Evolutionary conservation across 495 filamentous ascomycete genomes (phyloP), one percentile per base, ranked within the genome.

Genomic region (Alectoria sarmentosa): DNA sequence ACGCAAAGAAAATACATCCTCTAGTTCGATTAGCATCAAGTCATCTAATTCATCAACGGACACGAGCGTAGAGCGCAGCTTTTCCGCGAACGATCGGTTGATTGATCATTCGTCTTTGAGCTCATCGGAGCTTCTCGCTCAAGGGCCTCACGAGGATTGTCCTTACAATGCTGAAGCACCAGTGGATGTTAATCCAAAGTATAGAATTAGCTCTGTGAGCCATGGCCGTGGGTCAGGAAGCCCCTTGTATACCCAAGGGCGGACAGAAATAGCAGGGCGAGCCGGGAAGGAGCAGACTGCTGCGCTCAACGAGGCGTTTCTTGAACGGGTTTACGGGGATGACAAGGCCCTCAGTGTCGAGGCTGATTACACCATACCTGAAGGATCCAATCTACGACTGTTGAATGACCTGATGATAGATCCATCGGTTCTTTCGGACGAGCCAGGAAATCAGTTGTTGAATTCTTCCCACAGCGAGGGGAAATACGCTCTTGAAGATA

Each of bases 321-420:
- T 56, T 4, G 34, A 46, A 9, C 28, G 28, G 19, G 3, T 9
- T 13, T 3, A 21, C 44, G 52, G 21, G 37, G 49, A 61, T 44
- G 30, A 54, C 46, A 39, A 46, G 21, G 23, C 30, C 4, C 58
- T 17, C 21, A 56, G 49, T 39, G 17, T 56, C 48, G 39, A 39
- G 42, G 3, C 23, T 55, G 26, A 36, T 21, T 39, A 30, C 6
- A 44, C 1, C 3, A 52, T 60, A 26, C 42, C 42, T 9, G 26
- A 37, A n/a, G 37, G 37, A 46, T 49, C 56, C 56, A 54, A 65
- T 21, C 19, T 54, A 39, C 61, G 23, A 30, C 48, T 46, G 15
- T 56, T 57, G 49, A 49, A 44, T 13, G 30, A 38, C 6, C 46
- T 37, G 15, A 49, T 49, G 42, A 46, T 7, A 19, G 21, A 28